Conservation (phyloP, 495 filamentous ascomycete species). For the Penicillium antarcticum region DNA sequence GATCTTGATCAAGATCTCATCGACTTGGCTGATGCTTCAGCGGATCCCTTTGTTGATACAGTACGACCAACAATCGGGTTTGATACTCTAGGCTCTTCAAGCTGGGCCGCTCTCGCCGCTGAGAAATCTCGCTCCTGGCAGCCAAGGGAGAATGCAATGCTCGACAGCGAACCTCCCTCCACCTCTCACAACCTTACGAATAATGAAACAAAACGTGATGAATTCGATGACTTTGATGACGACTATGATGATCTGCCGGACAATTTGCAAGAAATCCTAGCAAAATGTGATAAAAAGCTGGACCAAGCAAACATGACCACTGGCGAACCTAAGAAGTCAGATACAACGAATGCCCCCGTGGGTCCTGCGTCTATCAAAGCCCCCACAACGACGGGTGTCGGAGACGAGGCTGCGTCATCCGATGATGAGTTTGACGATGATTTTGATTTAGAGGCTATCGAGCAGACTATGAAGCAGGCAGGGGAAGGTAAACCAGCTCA, state of each 20-base stretch:
- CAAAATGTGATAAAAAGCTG: conserved; percentile 39
- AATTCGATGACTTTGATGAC: conserved; percentile 62
- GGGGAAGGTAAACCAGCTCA: conserved; percentile 28
- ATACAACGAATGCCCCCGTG: neutral
- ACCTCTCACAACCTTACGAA: conserved; percentile 41
- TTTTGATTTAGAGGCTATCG: conserved; percentile 42
- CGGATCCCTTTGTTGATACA: conserved; percentile 29
- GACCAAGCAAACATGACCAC: conserved; percentile 39
- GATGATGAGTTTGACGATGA: conserved; percentile 46
- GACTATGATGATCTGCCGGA: conserved; percentile 61
- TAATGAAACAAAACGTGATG: conserved; percentile 40
- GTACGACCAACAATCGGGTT: conserved; percentile 9
- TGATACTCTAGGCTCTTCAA: conserved; percentile 15
- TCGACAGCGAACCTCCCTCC: conserved; percentile 4
- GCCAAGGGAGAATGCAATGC: neutral
- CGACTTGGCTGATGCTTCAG: conserved; percentile 42
- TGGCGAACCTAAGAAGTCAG: conserved; percentile 3
- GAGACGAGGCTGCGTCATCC: conserved; percentile 19
- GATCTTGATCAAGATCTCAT: conserved; percentile 55
- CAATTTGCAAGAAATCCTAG: conserved; percentile 39
- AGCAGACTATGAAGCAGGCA: conserved; percentile 39
- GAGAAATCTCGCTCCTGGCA: conserved; percentile 12
- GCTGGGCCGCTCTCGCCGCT: conserved; percentile 13
- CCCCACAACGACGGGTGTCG: conserved; percentile 1
- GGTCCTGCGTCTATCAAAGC: neutral